phyloP scores from a whole-genome alignment of 2,329 filamentous ascomycete species.

The Hymenoscyphus occultus region DNA sequence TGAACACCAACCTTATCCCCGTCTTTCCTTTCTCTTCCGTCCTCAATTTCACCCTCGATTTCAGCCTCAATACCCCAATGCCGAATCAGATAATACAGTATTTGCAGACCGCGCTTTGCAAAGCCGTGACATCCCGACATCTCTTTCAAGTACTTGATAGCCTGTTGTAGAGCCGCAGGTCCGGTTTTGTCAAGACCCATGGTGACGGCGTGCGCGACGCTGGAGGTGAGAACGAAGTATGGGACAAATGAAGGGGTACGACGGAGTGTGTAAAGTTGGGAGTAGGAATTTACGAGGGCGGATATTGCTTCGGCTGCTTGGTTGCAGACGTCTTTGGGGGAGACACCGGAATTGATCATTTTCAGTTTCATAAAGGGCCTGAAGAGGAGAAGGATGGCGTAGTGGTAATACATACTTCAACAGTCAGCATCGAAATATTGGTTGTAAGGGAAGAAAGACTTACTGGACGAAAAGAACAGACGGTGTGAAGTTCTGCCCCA shows the following conservation, averaged over 20 bases:
- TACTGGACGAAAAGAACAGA: slow-evolving; percentile 73
- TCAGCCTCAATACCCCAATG: slow-evolving; percentile 58
- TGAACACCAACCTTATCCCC: slow-evolving; percentile 34
- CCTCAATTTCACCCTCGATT: slow-evolving; percentile 32
- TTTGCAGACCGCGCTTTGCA: slow-evolving; percentile 36
- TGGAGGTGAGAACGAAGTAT: slow-evolving; percentile 33
- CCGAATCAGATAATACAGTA: slow-evolving; percentile 54
- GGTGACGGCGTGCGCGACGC: slow-evolving; percentile 30
- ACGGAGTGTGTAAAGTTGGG: slow-evolving; percentile 33
- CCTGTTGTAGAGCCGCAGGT: slow-evolving; percentile 47
- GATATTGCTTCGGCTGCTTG: slow-evolving; percentile 39
- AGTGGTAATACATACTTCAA: slow-evolving; percentile 66
- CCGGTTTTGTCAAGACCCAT: slow-evolving; percentile 30
- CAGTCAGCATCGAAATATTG: background rate
- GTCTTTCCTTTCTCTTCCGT: slow-evolving; percentile 27
- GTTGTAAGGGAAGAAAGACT: slow-evolving; percentile 38
- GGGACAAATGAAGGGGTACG: slow-evolving; percentile 37
- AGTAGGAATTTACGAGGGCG: slow-evolving; percentile 35
- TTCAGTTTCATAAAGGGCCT: slow-evolving; percentile 52
- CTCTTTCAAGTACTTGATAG: slow-evolving; percentile 55
- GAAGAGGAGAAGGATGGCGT: slow-evolving; percentile 69
- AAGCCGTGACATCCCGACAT: slow-evolving; percentile 49
- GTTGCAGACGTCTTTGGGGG: slow-evolving; percentile 32
- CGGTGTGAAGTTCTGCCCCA: slow-evolving; percentile 69
- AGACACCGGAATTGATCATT: slow-evolving; percentile 29